Conservation (phyloP, 1,139 yeast species). For the Dujonia santamariae region DNA sequence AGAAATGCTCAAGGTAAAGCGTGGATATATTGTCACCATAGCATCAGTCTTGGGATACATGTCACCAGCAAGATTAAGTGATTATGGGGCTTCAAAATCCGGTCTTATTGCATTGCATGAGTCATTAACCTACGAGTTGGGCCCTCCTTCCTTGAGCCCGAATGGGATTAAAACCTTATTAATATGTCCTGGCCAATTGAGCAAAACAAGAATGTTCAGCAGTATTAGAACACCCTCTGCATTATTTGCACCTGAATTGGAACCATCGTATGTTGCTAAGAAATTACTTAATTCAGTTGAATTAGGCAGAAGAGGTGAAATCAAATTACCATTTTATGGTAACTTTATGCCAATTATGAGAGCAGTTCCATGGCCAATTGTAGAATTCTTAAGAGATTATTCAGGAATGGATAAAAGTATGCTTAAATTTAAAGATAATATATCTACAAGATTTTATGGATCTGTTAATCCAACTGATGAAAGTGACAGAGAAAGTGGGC, state of each 20-base stretch:
- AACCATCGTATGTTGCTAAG: conserved; percentile 61
- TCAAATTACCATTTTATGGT: conserved; percentile 74
- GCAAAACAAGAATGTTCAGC: conserved; percentile 67
- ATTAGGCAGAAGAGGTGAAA: conserved; percentile 63
- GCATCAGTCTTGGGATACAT: conserved; percentile 82
- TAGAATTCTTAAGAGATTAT: conserved; percentile 46
- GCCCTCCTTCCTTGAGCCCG: conserved; percentile 44
- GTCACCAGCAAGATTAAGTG: conserved; percentile 78
- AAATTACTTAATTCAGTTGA: conserved; percentile 55
- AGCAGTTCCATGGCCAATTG: conserved; percentile 70
- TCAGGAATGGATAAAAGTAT: conserved; percentile 67
- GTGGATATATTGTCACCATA: conserved; percentile 79
- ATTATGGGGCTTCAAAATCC: conserved; percentile 88
- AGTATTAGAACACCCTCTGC: conserved; percentile 71
- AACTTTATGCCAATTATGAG: conserved; percentile 68
- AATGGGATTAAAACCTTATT: conserved; percentile 68
- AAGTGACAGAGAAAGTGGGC: too few species aligned
- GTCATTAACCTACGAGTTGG: conserved; percentile 69
- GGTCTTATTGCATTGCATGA: conserved; percentile 85
- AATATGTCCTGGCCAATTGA: conserved; percentile 85
- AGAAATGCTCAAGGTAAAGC: conserved; percentile 53
- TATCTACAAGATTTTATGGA: too few species aligned
- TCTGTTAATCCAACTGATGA: too few species aligned
- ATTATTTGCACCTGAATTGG: conserved; percentile 77
- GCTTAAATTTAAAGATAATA: conserved; percentile 37